phyloP scores from a whole-genome alignment of 2,329 filamentous ascomycete species.

The Botrytis sinoallii region DNA sequence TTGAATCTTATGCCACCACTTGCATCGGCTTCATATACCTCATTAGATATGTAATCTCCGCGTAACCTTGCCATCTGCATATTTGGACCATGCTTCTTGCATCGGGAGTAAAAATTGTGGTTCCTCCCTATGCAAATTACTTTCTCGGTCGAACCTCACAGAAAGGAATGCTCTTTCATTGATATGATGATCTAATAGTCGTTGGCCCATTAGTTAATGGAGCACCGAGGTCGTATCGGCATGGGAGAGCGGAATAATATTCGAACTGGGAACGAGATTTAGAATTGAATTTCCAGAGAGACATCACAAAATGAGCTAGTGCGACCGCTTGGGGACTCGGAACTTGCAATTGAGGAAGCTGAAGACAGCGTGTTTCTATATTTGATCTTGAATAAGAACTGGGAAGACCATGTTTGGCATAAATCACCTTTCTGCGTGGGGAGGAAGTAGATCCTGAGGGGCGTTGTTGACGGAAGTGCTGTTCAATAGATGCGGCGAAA shows the following conservation, averaged over 20 bases:
- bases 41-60: constrained; percentile 19
- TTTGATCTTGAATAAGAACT: constrained; percentile 3
- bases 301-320: background rate
- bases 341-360: constrained; percentile 10
- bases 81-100: constrained; percentile 7
- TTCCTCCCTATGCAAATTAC: constrained; percentile 21
- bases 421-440: constrained; percentile 5
- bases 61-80: constrained; percentile 17
- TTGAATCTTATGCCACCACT: constrained; percentile 6
- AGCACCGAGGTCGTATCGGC: background rate
- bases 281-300: background rate
- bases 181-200: constrained; percentile 11
- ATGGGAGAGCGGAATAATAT: constrained; percentile 8
- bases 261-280: constrained; percentile 6
- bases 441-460: constrained; percentile 3
- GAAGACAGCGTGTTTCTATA: constrained; percentile 8
- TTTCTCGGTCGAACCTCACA: constrained; percentile 6
- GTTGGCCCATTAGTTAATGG: background rate
- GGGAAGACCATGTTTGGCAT: background rate
- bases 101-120: constrained; percentile 5
- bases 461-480: constrained; percentile 3
- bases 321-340: constrained; percentile 15
- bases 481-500: constrained; percentile 1
- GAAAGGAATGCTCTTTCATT: constrained; percentile 9
- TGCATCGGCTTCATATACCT: background rate